phyloP scores from a whole-genome alignment of 495 filamentous ascomycete species.

The Penicillium parvum region DNA sequence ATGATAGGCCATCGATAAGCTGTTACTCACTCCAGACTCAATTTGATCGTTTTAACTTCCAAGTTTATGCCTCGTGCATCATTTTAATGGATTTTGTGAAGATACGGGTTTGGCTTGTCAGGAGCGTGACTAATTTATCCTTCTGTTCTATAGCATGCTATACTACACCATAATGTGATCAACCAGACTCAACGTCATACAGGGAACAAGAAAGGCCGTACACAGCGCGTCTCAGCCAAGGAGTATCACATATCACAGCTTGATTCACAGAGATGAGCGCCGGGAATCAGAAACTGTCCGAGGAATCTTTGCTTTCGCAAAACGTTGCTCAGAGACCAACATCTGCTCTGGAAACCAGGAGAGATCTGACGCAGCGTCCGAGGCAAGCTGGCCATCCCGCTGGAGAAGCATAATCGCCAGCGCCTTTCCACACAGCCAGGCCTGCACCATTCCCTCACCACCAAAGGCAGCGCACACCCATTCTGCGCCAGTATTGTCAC shows the following conservation, averaged over 20 bases:
- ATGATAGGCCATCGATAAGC: too few species aligned
- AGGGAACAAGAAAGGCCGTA: too few species aligned
- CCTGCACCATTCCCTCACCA: slow-evolving; percentile 82
- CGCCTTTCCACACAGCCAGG: slow-evolving; percentile 63
- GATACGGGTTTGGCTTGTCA: too few species aligned
- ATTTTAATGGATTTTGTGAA: too few species aligned
- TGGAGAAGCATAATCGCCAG: slow-evolving; percentile 58
- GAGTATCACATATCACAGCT: too few species aligned
- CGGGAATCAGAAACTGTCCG: slow-evolving; percentile 2
- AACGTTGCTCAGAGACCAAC: slow-evolving; percentile 38
- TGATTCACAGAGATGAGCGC: slow-evolving; percentile 1
- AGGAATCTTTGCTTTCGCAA: slow-evolving; percentile 23
- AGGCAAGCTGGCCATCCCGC: slow-evolving; percentile 17
- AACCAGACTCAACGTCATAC: too few species aligned
- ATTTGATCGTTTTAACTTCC: too few species aligned
- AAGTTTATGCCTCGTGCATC: too few species aligned
- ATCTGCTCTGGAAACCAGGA: slow-evolving; percentile 45
- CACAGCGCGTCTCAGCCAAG: not conserved
- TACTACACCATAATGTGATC: too few species aligned
- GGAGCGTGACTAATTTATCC: too few species aligned
- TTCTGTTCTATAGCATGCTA: too few species aligned
- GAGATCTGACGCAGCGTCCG: slow-evolving; percentile 23
- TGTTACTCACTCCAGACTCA: too few species aligned
- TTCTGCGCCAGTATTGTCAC: slow-evolving; percentile 28
- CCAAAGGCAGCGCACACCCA: slow-evolving; percentile 61